Base-by-base conservation (phyloP, 345 rosid genomes). In the Arabis hirsuta region DNA sequence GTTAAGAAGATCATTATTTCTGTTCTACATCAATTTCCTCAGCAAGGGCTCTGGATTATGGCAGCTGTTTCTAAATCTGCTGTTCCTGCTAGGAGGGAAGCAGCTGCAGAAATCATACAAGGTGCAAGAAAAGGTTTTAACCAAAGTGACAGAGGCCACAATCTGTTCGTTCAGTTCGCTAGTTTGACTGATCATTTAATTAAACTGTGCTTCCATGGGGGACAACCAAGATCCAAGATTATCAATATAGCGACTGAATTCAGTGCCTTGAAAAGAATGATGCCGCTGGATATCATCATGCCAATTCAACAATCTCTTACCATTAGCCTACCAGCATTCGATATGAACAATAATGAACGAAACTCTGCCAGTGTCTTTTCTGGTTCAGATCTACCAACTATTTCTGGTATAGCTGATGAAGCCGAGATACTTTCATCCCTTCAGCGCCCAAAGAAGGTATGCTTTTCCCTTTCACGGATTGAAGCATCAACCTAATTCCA, bases 401-500 rank as follows among this genome's bases (percentile, higher is more conserved):
- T 94, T 73, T 82, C 76, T 46, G 93, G 96, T 68, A 94, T 94
- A 65, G 83, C 91, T 71, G 97, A 94, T 57, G 99, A 91, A 80
- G 97, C 96, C 38, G 96, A 94, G 87, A 91, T 94, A 81, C 99
- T 94, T 79, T 91, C 96, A 34, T 94, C 97, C 71, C 96, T 89
- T 77, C 99, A 94, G 84, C 82, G 86, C 45, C 97, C 99, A 34
- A 94, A 94, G 80, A 91, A 89, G 80, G 99, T 89, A 81, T 4
- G 82, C 22, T 46, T 46, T 55, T 46, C 39, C 11, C 24, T 65
- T 52, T 29, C 19, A 58, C 24, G 4, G 39, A 58, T n/a, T 26
- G 39, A n/a, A 59, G 34, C 14, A 7, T 43, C 36, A 41, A 7
- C 72, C 26, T 22, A 63, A 43, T 71, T 50, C 56, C 53, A 20